Evolutionary conservation across 176 grass and related monocot genomes (phyloP).

Genomic region (Eragrostis nindensis): DNA sequence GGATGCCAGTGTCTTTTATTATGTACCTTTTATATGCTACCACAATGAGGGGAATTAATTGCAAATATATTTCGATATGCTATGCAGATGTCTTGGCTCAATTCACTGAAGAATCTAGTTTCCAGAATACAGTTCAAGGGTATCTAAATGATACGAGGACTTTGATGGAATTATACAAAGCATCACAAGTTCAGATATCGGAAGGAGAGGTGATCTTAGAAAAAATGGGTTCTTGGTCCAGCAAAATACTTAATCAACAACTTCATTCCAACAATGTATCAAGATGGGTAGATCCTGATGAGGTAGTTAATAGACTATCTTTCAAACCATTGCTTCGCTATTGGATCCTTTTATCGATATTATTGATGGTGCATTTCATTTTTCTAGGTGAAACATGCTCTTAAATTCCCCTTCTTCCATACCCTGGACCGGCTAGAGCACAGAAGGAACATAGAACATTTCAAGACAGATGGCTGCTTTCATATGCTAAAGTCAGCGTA

Average conservation of each 20-base stretch:
- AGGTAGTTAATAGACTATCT: too few relatives aligned
- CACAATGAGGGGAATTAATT: too few relatives aligned
- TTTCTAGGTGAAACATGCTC: slow-evolving; percentile 31
- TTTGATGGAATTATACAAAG: too few relatives aligned
- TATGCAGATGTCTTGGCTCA: not conserved
- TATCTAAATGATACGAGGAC: not conserved
- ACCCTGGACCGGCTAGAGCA: slow-evolving; percentile 31
- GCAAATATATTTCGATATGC: too few relatives aligned
- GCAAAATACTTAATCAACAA: not conserved
- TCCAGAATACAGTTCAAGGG: not conserved
- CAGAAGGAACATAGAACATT: slow-evolving; percentile 21
- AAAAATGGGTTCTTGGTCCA: not conserved
- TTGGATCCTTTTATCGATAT: too few relatives aligned
- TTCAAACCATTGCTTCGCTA: too few relatives aligned
- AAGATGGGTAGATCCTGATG: not conserved
- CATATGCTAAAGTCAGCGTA: not conserved
- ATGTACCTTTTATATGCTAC: too few relatives aligned
- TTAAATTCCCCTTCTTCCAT: not conserved
- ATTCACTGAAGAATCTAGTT: not conserved
- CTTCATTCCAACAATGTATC: not conserved
- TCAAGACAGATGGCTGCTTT: not conserved
- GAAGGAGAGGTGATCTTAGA: not conserved
- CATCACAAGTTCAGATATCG: not conserved
- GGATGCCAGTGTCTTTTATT: too few relatives aligned
- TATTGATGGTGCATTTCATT: not conserved